Conservation (phyloP, 2,329 filamentous ascomycete species). For the Aphanoascus verrucosus region DNA sequence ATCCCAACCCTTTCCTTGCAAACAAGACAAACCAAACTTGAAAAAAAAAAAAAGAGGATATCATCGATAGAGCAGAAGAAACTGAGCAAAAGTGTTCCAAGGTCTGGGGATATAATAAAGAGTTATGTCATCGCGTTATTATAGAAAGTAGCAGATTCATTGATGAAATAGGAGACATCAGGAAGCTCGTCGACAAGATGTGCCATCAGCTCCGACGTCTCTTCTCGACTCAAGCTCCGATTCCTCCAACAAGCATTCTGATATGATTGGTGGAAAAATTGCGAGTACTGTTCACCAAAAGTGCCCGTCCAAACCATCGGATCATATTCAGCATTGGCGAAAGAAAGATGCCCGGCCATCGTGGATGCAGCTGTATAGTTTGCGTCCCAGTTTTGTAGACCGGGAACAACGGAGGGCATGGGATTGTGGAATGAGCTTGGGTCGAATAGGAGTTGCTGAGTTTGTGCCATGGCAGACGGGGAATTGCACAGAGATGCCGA, state of each 20-base stretch:
- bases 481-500: conserved; percentile 18
- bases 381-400: conserved; percentile 34
- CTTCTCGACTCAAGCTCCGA: conserved; percentile 63
- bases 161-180: conserved; percentile 34
- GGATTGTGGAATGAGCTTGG: conserved; percentile 31
- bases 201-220: conserved; percentile 74
- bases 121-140: conserved; percentile 22
- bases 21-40: not conserved
- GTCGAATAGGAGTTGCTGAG: conserved; percentile 24
- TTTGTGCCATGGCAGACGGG: not conserved
- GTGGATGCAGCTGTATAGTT: conserved; percentile 31
- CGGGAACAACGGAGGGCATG: conserved; percentile 32
- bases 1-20: no score
- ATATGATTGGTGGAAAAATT: conserved; percentile 38
- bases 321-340: conserved; percentile 27
- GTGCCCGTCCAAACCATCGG: conserved; percentile 34
- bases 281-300: conserved; percentile 39
- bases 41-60: not conserved
- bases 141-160: conserved; percentile 35
- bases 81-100: not conserved
- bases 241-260: conserved; percentile 43
- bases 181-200: conserved; percentile 54
- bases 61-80: not conserved
- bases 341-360: conserved; percentile 28
- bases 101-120: not conserved